A percentile compares a stretch with the other conserved stretches of the same genome.
These are phyloP conservation scores for Aspergillus tanneri DNA, from an alignment of 2,329 filamentous ascomycete species.

Conservation along the genomic window DNA sequence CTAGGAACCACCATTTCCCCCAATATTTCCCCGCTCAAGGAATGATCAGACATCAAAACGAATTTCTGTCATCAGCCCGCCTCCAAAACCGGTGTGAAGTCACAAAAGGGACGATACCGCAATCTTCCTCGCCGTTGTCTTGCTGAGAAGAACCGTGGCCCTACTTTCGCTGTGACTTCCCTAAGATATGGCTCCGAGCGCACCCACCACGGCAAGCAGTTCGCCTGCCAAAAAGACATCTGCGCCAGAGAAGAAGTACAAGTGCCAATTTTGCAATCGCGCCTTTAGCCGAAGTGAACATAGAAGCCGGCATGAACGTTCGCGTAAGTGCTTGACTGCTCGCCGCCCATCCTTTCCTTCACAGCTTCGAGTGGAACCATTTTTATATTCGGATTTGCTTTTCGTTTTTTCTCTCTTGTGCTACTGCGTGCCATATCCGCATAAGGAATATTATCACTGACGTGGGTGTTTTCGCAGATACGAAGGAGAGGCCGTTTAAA, in stretches of 20 bases:
- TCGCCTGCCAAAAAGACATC: slow-evolving; percentile 77
- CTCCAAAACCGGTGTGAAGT: slow-evolving; percentile 45
- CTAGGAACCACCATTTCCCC: slow-evolving; percentile 22
- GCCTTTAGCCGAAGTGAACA: slow-evolving; percentile 98
- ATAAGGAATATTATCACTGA: slow-evolving; percentile 1
- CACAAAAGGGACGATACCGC: slow-evolving; percentile 42
- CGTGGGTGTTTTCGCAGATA: slow-evolving; percentile 60
- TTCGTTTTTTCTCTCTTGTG: slow-evolving; percentile 1
- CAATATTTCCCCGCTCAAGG: slow-evolving; percentile 37
- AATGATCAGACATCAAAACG: slow-evolving; percentile 46
- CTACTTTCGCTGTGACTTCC: slow-evolving; percentile 18
- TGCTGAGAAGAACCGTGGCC: slow-evolving; percentile 28
- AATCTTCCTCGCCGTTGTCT: slow-evolving; percentile 26
- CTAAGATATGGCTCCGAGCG: slow-evolving; percentile 42
- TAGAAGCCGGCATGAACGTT: slow-evolving; percentile 92
- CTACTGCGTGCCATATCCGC: neutral
- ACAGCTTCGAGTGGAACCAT: neutral
- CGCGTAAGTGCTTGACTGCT: slow-evolving; percentile 68
- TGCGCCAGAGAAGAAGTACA: slow-evolving; percentile 96
- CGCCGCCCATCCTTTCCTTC: slow-evolving; percentile 1
- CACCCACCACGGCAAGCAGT: slow-evolving; percentile 66
- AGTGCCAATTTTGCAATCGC: slow-evolving; percentile 97
- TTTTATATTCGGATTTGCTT: no score
- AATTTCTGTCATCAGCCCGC: slow-evolving; percentile 41
- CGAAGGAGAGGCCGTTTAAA: slow-evolving; percentile 98